Evolutionary conservation across 768 basidiomycete species (phyloP), one percentile per base, ranked within the genome.

Genomic region (Psilocybe azurescens): DNA sequence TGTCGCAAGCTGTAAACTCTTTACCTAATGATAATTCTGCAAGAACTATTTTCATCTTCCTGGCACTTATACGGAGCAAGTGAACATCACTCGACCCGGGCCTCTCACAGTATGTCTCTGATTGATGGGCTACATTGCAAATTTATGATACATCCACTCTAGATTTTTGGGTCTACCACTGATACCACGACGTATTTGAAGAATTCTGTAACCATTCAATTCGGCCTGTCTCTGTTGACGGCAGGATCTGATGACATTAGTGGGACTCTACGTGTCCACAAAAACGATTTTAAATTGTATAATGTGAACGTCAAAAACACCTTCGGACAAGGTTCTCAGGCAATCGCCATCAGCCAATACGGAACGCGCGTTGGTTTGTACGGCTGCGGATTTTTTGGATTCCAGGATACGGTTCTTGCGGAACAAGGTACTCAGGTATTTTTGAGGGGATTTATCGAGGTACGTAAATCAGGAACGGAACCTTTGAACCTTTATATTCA

Each of bases 301-400:
- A 85, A 85, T 52, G 75, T 83, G 48, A 77, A 84, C 53, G 77
- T 85, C 14, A 77, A 77, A 59, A 85, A 85, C 60, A 81, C 79
- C 0, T 80, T 75, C 59, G 83, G 82, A 0, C 59, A 67, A 4
- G 82, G 81, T 0, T 70, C 74, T 3, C 83, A 84, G 64, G 84
- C 83, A 0, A 79, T 83, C 47, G 83, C 83, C 1, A 67, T 84
- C 60, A 82, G 81, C 67, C 80, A 83, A 56, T 83, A 83, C 51
- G 83, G 83, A 11, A 79, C 70, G 46, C 74, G 75, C 11, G 78
- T 77, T 2, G 81, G 82, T 1, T 65, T 82, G 14, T 82, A 83
- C 58, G 81, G 74, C 1, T 83, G 81, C 61, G 76, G 76, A 13
- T 79, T 83, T 63, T 78, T 73, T 60, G 82, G 82, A 14, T 79